phyloP scores from a whole-genome alignment of 2,329 filamentous ascomycete genomes.

The Sclerotinia subarctica region DNA sequence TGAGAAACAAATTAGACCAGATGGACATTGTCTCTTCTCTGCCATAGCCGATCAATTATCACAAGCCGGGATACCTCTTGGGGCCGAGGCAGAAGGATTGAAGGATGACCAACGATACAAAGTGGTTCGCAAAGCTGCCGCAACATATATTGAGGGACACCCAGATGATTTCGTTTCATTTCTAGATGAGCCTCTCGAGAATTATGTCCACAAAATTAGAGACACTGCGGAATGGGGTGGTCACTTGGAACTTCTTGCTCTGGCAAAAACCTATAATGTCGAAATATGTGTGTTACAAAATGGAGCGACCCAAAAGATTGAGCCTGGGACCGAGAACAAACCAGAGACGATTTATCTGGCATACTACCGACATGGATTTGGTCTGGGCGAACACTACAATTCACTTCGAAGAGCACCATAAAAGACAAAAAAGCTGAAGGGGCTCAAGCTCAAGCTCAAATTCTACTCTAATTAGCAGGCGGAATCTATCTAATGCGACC shows the following conservation, averaged over 20 bases:
- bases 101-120: conserved; percentile 55
- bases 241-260: conserved; percentile 81
- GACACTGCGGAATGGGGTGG: conserved; percentile 96
- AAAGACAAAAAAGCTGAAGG: conserved; percentile 17
- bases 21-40: conserved; percentile 93
- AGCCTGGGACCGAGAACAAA: conserved; percentile 47
- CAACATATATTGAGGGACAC: conserved; percentile 71
- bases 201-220: conserved; percentile 72
- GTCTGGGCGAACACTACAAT: conserved; percentile 96
- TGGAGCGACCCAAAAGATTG: conserved; percentile 74
- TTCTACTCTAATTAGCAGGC: neutral
- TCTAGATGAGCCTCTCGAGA: conserved; percentile 72
- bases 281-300: conserved; percentile 85
- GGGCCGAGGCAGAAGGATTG: conserved; percentile 30
- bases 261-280: conserved; percentile 76
- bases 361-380: conserved; percentile 92
- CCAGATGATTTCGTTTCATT: conserved; percentile 82
- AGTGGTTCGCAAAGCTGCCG: conserved; percentile 66
- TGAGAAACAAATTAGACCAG: conserved; percentile 78
- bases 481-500: conserved; percentile 40
- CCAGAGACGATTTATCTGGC: conserved; percentile 73
- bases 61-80: conserved; percentile 48
- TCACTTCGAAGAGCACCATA: conserved; percentile 57
- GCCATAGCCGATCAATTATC: conserved; percentile 82
- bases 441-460: neutral